phyloP scores from a whole-genome alignment of 805 yeast genomes.

The Starmera quercuum region DNA sequence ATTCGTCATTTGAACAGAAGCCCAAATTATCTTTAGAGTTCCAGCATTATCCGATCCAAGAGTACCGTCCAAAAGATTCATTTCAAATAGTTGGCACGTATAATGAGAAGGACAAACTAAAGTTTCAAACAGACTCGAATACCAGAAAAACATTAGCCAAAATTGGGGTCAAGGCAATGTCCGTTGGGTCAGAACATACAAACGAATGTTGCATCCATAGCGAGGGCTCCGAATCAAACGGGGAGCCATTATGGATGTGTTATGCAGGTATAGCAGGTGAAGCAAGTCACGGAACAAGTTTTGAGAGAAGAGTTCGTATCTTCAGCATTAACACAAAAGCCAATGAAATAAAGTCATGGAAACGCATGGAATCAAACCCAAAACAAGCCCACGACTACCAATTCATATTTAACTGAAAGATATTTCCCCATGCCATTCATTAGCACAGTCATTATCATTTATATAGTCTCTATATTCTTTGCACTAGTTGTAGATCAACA shows the following conservation, averaged over 20 bases:
- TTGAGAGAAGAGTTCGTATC: constrained; percentile 42
- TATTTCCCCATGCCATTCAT: neutral
- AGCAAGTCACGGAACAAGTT: constrained; percentile 47
- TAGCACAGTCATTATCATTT: too few relatives aligned
- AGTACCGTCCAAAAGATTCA: constrained; percentile 34
- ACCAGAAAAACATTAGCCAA: constrained; percentile 36
- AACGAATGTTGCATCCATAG: constrained; percentile 54
- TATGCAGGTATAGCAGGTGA: constrained; percentile 65
- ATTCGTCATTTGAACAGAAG: constrained; percentile 14
- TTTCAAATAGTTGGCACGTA: constrained; percentile 33
- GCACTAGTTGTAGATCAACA: too few relatives aligned
- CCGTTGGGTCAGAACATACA: constrained; percentile 66
- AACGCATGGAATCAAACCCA: constrained; percentile 42
- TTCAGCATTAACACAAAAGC: constrained; percentile 39
- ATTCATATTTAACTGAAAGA: constrained; percentile 17
- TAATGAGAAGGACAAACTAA: constrained; percentile 29
- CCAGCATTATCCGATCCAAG: constrained; percentile 62
- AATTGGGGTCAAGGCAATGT: constrained; percentile 42
- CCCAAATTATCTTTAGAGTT: constrained; percentile 45
- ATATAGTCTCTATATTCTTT: too few relatives aligned
- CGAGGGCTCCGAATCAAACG: constrained; percentile 4
- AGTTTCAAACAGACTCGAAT: constrained; percentile 26
- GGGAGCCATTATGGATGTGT: constrained; percentile 46
- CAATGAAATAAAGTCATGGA: constrained; percentile 50
- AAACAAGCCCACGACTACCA: constrained; percentile 37